Evolutionary conservation across 768 basidiomycete genomes (phyloP).

Genomic region (Imleria badia): DNA sequence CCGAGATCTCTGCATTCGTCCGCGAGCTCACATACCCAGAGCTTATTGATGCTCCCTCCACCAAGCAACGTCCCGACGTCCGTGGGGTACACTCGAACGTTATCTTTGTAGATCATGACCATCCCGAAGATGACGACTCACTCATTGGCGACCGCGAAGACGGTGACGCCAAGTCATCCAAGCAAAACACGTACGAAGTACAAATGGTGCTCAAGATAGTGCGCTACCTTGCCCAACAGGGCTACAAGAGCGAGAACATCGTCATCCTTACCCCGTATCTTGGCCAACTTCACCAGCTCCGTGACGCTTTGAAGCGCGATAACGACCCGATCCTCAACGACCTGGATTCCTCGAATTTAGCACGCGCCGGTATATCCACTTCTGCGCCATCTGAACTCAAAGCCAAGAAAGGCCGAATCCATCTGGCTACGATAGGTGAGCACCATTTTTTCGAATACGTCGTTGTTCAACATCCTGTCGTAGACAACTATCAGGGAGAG

Average conservation of each 20-base stretch:
- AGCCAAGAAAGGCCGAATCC: constrained; percentile 37
- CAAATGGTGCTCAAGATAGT: constrained; percentile 65
- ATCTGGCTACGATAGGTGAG: constrained; percentile 68
- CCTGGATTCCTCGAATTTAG: constrained; percentile 56
- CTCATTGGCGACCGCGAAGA: constrained; percentile 46
- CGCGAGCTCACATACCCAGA: constrained; percentile 68
- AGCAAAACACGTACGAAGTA: constrained; percentile 60
- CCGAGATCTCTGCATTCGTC: constrained; percentile 64
- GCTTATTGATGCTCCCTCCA: constrained; percentile 53
- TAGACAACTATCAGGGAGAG: constrained; percentile 78
- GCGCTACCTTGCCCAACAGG: constrained; percentile 64
- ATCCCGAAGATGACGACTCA: constrained; percentile 51
- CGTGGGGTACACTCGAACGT: constrained; percentile 57
- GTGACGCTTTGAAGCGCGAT: constrained; percentile 41
- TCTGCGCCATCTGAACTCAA: constrained; percentile 35
- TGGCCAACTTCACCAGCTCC: constrained; percentile 57
- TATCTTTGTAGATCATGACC: constrained; percentile 60
- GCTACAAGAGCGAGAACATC: constrained; percentile 58
- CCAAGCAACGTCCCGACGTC: constrained; percentile 47
- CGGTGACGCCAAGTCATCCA: constrained; percentile 47
- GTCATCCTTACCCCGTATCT: constrained; percentile 73
- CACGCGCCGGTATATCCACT: constrained; percentile 53
- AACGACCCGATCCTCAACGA: constrained; percentile 64
- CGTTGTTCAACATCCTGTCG: not conserved
- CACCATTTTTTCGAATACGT: not conserved